Base-by-base conservation (phyloP, 768 basidiomycete species). In the Leccinum fibrillosum region DNA sequence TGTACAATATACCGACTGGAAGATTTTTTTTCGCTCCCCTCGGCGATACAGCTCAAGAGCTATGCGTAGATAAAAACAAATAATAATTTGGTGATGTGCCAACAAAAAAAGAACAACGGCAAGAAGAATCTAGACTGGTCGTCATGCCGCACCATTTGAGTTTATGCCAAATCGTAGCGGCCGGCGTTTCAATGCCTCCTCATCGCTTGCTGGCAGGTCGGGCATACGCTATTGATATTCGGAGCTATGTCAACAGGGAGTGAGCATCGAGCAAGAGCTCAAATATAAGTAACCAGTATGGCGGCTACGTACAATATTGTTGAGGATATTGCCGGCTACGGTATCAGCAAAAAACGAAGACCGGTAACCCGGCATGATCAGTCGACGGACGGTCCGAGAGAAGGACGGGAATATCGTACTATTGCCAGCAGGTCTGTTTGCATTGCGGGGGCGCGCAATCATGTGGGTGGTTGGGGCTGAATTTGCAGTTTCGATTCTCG, bases 391-490 rank as follows among this genome's bases (percentile, higher is more conserved):
- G 11, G 19, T 44, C 42, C 10, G 19, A 44, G 39, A n/a, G 52
- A 49, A n/a, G 17, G 21, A 25, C 39, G n/a, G 39, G 49, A 51
- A 13, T 32, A 13, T 2, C 65, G 59, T 66, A 84, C 82, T 80
- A 82, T 65, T 83, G 82, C 66, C 73, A 77, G 54, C 80, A 82
- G 2, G 69, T 74, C 53, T 67, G 65, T n/a, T 56, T 77, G 73
- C 84, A 86, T 2, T 30, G 30, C 0, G 80, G 80, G 7, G 69
- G 75, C 1, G 57, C 66, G 54, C 83, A 84, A 35, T 64, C 68
- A 1, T 57, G 56, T 0, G 81, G 80, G 60, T 86, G 85, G 54
- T 69, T 74, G 0, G 82, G 77, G 52, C 84, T 85, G 64, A 85
- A 84, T 56, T 73, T 82, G 71, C 86, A 86, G 48, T 71, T 73